phyloP scores from a whole-genome alignment of 495 filamentous ascomycete genomes.

The Penicillium alfredii region DNA sequence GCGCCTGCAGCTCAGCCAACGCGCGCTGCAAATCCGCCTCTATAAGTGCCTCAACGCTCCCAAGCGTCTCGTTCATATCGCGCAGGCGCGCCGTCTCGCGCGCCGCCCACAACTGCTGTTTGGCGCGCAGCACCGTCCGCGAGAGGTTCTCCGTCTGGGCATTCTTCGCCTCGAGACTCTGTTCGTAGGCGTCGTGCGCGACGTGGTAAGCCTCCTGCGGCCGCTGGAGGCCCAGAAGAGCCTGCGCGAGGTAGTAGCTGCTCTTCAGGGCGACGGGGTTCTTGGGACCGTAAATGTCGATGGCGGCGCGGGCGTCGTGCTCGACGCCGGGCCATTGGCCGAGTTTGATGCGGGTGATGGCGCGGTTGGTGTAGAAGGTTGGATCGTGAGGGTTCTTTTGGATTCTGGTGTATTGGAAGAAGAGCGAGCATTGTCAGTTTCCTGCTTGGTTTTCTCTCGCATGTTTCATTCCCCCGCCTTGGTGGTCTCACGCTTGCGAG shows the following conservation, averaged over 20 bases:
- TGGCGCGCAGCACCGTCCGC: conserved; percentile 63
- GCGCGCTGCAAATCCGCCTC: conserved; percentile 50
- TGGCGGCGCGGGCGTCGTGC: conserved; percentile 67
- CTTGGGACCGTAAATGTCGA: conserved; percentile 53
- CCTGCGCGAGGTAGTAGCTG: conserved; percentile 76
- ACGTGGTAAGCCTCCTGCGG: conserved; percentile 68
- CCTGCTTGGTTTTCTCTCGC: background rate
- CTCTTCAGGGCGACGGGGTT: conserved; percentile 64
- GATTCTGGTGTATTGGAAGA: conserved; percentile 28
- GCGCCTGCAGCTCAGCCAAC: conserved; percentile 42
- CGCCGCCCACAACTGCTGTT: conserved; percentile 57
- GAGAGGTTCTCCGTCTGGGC: conserved; percentile 61
- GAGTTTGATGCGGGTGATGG: conserved; percentile 75
- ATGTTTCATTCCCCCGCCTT: background rate
- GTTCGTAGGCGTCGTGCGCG: conserved; percentile 65
- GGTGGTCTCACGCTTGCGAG: conserved; percentile 68
- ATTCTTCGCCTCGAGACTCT: conserved; percentile 56
- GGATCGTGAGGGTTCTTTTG: conserved; percentile 43
- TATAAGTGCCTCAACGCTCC: conserved; percentile 43
- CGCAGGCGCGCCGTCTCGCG: conserved; percentile 45
- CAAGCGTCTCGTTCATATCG: conserved; percentile 42
- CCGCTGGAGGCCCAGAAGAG: conserved; percentile 66
- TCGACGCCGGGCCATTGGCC: conserved; percentile 67
- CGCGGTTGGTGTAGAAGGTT: conserved; percentile 73
- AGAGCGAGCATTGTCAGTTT: background rate